These are phyloP conservation scores for Colletotrichum sp. DNA, from an alignment of 2,329 filamentous ascomycete genomes.

Conservation along the genomic window DNA sequence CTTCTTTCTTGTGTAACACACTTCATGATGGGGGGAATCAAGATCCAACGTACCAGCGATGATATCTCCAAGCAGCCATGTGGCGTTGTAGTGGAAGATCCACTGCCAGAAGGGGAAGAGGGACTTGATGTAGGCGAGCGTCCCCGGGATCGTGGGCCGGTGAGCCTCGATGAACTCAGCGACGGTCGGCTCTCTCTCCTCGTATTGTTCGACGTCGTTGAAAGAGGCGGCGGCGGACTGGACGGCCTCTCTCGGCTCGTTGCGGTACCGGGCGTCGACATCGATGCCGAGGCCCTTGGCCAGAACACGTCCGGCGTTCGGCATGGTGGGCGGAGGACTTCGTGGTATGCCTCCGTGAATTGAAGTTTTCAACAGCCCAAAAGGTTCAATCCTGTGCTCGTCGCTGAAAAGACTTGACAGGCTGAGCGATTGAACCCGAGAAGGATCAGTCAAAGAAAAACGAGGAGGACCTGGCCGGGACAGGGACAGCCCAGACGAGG, in stretches of 20 bases:
- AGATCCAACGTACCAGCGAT: constrained; percentile 16
- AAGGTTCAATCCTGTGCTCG: neutral
- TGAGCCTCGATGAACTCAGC: constrained; percentile 44
- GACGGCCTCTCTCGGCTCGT: constrained; percentile 29
- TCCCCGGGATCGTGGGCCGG: constrained; percentile 33
- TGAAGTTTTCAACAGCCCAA: neutral
- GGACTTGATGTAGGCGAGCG: constrained; percentile 39
- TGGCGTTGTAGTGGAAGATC: constrained; percentile 41
- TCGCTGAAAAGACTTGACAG: fast-evolving
- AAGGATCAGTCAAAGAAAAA: neutral
- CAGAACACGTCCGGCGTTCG: constrained; percentile 25
- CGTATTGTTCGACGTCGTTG: constrained; percentile 21
- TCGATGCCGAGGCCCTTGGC: constrained; percentile 35
- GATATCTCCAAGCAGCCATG: constrained; percentile 22
- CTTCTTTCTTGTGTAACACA: neutral
- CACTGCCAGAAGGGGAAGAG: constrained; percentile 55
- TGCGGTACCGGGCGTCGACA: constrained; percentile 28
- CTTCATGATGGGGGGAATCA: neutral
- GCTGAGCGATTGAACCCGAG: neutral
- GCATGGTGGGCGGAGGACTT: constrained; percentile 3
- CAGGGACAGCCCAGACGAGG: neutral
- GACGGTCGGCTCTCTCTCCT: constrained; percentile 46
- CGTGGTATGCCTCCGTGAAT: neutral
- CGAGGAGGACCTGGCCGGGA: neutral
- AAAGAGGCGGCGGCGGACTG: constrained; percentile 29